phyloP scores from a whole-genome alignment of 179 eudicot genomes.

The Camellia oleifera region DNA sequence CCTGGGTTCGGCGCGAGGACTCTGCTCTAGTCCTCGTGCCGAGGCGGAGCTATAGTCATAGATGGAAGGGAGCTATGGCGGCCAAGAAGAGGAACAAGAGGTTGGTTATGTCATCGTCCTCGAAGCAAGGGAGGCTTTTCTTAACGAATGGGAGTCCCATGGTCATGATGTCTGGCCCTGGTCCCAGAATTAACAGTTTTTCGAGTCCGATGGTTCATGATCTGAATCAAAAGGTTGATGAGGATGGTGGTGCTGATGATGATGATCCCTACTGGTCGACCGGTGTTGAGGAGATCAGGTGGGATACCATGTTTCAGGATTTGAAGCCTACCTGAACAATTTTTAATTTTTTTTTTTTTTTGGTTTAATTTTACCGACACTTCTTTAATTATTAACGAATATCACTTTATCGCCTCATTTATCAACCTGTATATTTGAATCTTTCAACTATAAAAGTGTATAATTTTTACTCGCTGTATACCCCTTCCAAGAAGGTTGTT shows the following conservation, averaged over 20 bases:
- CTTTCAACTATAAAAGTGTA: too few relatives aligned
- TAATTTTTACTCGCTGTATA: too few relatives aligned
- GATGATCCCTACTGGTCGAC: constrained; percentile 50
- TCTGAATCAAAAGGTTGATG: neutral
- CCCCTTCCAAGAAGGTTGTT: too few relatives aligned
- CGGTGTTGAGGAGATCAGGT: constrained; percentile 75
- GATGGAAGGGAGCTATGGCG: constrained; percentile 61
- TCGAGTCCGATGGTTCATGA: constrained; percentile 45
- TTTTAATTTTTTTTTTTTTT: neutral
- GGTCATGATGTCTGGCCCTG: constrained; percentile 21
- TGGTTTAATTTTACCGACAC: too few relatives aligned
- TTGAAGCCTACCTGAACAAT: constrained; percentile 62
- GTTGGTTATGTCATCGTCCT: constrained; percentile 15
- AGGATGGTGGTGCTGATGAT: constrained; percentile 22
- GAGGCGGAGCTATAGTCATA: constrained; percentile 41
- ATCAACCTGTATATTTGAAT: too few relatives aligned
- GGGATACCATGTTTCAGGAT: constrained; percentile 97
- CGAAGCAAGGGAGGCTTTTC: constrained; percentile 41
- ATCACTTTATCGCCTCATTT: too few relatives aligned
- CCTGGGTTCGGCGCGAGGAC: constrained; percentile 39
- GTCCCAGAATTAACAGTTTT: constrained; percentile 51
- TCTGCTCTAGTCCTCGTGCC: constrained; percentile 51
- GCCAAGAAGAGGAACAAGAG: constrained; percentile 46
- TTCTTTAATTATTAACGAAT: too few relatives aligned
- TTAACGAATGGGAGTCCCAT: constrained; percentile 53